phyloP scores from a whole-genome alignment of 805 yeast species.

The Pichia pseudocactophila region DNA sequence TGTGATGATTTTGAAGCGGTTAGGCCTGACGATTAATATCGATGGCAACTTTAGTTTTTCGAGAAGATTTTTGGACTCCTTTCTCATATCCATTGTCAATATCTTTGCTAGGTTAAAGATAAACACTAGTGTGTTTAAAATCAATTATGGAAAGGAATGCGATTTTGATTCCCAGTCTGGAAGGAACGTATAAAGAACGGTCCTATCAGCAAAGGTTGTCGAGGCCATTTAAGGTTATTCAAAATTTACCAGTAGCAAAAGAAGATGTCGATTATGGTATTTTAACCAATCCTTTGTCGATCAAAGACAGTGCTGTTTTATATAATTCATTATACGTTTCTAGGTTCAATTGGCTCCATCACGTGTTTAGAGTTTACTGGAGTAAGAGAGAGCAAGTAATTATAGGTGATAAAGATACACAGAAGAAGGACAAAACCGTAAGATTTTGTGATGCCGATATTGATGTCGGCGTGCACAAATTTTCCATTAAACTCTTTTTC shows the following conservation, averaged over 20 bases:
- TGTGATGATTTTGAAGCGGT: no score
- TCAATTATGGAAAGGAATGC: background rate
- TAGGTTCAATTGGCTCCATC: conserved; percentile 55
- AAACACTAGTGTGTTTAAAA: no score
- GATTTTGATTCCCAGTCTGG: conserved; percentile 24
- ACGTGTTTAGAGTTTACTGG: conserved; percentile 77
- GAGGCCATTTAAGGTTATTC: conserved; percentile 58
- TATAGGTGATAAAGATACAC: conserved; percentile 33
- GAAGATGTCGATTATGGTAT: conserved; percentile 43
- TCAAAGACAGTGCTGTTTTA: conserved; percentile 64
- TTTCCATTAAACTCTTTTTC: conserved; percentile 71
- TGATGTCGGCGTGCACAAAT: conserved; percentile 74
- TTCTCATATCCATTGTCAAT: no score
- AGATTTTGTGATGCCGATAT: conserved; percentile 71
- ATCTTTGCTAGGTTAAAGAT: no score
- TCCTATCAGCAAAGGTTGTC: conserved; percentile 24
- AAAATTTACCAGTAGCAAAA: conserved; percentile 59
- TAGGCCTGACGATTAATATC: no score
- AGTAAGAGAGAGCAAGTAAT: conserved; percentile 37
- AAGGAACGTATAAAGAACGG: conserved; percentile 23
- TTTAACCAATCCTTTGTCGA: conserved; percentile 55
- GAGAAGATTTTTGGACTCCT: no score
- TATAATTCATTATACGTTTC: conserved; percentile 69
- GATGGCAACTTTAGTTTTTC: no score
- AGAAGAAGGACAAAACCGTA: conserved; percentile 73